Evolutionary conservation across 2,329 filamentous ascomycete genomes (phyloP).

Genomic region (Ophiosphaerella herpotricha): DNA sequence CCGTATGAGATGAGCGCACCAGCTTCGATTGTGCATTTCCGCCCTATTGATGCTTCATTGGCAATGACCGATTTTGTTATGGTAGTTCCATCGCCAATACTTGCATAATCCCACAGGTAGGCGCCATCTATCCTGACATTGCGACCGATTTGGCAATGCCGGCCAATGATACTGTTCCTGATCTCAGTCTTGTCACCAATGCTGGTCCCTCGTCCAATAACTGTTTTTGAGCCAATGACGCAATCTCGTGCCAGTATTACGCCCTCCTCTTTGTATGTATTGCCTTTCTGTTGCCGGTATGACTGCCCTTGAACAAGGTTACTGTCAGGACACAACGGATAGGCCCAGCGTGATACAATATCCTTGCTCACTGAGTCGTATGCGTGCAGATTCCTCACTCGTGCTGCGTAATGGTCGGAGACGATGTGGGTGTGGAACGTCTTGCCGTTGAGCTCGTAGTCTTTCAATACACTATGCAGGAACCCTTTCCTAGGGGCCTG

Average conservation of each 20-base stretch:
- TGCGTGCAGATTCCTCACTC: slow-evolving; percentile 82
- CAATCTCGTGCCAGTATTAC: slow-evolving; percentile 76
- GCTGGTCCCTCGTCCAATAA: slow-evolving; percentile 76
- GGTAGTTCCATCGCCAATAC: slow-evolving; percentile 73
- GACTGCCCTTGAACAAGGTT: slow-evolving; percentile 79
- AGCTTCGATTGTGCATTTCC: slow-evolving; percentile 67
- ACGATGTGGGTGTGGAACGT: slow-evolving; percentile 92
- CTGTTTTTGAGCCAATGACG: slow-evolving; percentile 68
- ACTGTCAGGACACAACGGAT: slow-evolving; percentile 85
- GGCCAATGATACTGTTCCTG: slow-evolving; percentile 78
- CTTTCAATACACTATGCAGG: slow-evolving; percentile 88
- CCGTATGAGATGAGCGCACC: slow-evolving; percentile 82
- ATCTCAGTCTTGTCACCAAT: slow-evolving; percentile 75
- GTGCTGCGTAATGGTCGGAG: slow-evolving; percentile 80
- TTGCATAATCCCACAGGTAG: slow-evolving; percentile 85
- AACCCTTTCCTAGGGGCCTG: slow-evolving; percentile 88
- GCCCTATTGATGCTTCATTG: slow-evolving; percentile 71
- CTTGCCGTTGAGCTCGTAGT: slow-evolving; percentile 96
- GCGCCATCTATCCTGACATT: slow-evolving; percentile 79
- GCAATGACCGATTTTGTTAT: slow-evolving; percentile 78
- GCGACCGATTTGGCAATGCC: slow-evolving; percentile 82
- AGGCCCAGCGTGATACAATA: slow-evolving; percentile 84
- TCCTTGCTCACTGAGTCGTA: slow-evolving; percentile 90
- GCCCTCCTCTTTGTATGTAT: slow-evolving; percentile 77
- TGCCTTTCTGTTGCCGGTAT: slow-evolving; percentile 71